These are phyloP conservation scores for Candida michaelii DNA, from an alignment of 805 yeast species.

Conservation along the genomic window DNA sequence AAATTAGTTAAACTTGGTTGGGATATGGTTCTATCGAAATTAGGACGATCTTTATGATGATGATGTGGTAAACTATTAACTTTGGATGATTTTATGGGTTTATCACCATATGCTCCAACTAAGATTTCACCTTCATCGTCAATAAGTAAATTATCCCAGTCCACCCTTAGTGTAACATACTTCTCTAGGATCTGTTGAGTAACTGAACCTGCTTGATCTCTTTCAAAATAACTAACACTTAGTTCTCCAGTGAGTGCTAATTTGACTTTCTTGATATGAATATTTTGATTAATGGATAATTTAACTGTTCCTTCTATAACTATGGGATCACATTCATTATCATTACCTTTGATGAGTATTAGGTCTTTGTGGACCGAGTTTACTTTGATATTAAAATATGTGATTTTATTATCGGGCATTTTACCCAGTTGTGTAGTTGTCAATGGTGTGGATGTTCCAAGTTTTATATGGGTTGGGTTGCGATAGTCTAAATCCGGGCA, in stretches of 20 bases:
- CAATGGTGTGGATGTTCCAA: not conserved
- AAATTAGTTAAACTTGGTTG: conserved; percentile 20
- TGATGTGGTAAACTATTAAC: conserved; percentile 5
- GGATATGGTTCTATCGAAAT: conserved; percentile 29
- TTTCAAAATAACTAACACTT: conserved; percentile 40
- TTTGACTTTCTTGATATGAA: conserved; percentile 38
- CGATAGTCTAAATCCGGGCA: not conserved
- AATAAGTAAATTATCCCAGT: conserved; percentile 50
- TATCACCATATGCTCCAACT: conserved; percentile 45
- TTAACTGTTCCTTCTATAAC: conserved; percentile 49
- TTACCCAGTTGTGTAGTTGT: not conserved
- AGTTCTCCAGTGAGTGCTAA: conserved; percentile 44
- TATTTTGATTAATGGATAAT: conserved; percentile 42
- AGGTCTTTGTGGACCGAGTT: conserved; percentile 42
- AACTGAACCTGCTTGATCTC: conserved; percentile 26
- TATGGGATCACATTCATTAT: conserved; percentile 43
- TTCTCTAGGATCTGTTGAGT: conserved; percentile 39
- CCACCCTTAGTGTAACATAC: conserved; percentile 39
- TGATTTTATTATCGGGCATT: conserved; percentile 16
- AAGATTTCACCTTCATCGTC: conserved; percentile 36
- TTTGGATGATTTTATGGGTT: conserved; percentile 24
- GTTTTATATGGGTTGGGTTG: not conserved
- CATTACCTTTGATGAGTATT: conserved; percentile 44
- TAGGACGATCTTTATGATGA: conserved; percentile 4
- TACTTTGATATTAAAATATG: conserved; percentile 39